Conservation (phyloP, 1,284 basidiomycete genomes). For the Malassezia pachydermatis region DNA sequence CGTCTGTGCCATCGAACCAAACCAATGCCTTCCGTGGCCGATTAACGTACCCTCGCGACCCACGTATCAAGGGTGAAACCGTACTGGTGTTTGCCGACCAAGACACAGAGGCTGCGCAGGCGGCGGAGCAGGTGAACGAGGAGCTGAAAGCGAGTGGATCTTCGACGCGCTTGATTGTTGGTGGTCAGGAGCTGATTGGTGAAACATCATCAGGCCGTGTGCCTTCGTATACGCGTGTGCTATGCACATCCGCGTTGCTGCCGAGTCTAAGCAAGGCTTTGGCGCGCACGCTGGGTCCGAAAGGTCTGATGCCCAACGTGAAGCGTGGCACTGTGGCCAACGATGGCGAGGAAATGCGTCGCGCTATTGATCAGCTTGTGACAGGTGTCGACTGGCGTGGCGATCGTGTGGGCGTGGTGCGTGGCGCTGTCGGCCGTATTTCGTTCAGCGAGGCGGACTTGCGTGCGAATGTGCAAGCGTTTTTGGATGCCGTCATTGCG, state of each 20-base stretch:
- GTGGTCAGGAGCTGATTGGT: constrained; percentile 39
- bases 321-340: constrained; percentile 82
- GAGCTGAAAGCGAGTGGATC: constrained; percentile 12
- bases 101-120: constrained; percentile 29
- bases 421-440: constrained; percentile 55
- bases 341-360: constrained; percentile 54
- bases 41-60: constrained; percentile 34
- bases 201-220: constrained; percentile 35
- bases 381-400: constrained; percentile 86
- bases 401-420: constrained; percentile 74
- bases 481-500: constrained; percentile 60
- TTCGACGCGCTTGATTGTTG: constrained; percentile 25
- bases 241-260: constrained; percentile 72
- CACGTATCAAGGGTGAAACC: constrained; percentile 36
- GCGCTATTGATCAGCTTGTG: constrained; percentile 65
- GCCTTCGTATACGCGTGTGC: constrained; percentile 58
- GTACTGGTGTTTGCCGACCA: constrained; percentile 45
- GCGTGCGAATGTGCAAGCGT: constrained; percentile 66
- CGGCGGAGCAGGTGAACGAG: constrained; percentile 19
- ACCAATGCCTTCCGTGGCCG: constrained; percentile 44
- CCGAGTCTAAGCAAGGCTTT: constrained; percentile 60
- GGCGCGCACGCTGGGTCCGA: constrained; percentile 80
- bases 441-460: constrained; percentile 64
- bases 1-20: constrained; percentile 38
- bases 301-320: constrained; percentile 87